These are phyloP conservation scores for Paspalum notatum DNA, from an alignment of 176 grass and related monocot species.

Conservation along the genomic window DNA sequence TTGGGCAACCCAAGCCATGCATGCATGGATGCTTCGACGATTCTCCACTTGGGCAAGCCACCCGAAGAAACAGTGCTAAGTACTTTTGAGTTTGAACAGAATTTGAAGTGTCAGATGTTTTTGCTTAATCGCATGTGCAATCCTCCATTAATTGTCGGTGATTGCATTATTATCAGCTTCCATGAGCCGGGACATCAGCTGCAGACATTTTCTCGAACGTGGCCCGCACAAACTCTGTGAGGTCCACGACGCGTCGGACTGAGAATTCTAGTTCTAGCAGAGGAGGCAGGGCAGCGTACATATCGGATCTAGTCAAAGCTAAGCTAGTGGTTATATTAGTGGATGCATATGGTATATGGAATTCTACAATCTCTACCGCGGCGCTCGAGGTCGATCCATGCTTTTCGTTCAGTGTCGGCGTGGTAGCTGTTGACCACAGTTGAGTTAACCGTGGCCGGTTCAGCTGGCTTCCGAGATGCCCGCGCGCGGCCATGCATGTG, in stretches of 20 bases:
- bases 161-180: background rate
- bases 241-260: too few species aligned
- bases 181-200: background rate
- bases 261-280: background rate
- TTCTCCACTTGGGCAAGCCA: conserved; percentile 3
- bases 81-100: background rate
- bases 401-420: background rate
- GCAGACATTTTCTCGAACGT: background rate
- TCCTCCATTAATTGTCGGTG: conserved; percentile 17
- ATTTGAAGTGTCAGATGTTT: background rate
- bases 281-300: background rate
- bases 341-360: background rate
- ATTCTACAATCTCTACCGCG: background rate
- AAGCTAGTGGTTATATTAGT: background rate
- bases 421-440: too few species aligned
- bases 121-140: conserved; percentile 4
- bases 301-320: conserved; percentile 9
- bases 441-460: too few species aligned
- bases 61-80: too few species aligned
- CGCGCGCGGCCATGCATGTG: too few species aligned
- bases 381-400: background rate
- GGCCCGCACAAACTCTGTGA: background rate
- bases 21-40: conserved; percentile 1
- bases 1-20: background rate
- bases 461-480: too few species aligned